These are phyloP conservation scores for Oidium heveae DNA, from an alignment of 2,329 filamentous ascomycete genomes.

Conservation along the genomic window DNA sequence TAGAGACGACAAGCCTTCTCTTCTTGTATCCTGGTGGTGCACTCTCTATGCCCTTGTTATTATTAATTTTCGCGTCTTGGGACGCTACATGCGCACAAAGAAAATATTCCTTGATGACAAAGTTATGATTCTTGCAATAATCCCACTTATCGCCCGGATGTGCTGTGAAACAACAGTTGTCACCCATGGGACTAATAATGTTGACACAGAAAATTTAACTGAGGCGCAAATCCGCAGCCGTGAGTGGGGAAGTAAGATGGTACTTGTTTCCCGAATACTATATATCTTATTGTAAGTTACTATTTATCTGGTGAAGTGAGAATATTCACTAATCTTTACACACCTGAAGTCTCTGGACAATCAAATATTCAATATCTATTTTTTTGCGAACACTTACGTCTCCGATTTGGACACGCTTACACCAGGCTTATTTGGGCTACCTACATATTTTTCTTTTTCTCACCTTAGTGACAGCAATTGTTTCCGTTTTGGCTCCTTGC, in stretches of 20 bases:
- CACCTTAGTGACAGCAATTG: constrained; percentile 56
- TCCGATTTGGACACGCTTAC: constrained; percentile 53
- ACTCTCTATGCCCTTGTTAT: constrained; percentile 59
- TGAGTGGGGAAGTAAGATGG: constrained; percentile 52
- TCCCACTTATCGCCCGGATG: constrained; percentile 67
- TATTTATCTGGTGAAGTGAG: neutral
- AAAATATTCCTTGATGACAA: constrained; percentile 70
- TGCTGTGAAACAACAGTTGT: constrained; percentile 63
- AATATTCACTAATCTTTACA: neutral
- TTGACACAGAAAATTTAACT: constrained; percentile 26
- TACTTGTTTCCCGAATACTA: constrained; percentile 57
- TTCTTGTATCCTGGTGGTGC: constrained; percentile 89
- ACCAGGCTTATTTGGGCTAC: constrained; percentile 40
- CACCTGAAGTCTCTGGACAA: constrained; percentile 50
- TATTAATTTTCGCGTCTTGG: constrained; percentile 52
- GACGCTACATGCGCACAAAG: constrained; percentile 69
- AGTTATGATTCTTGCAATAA: constrained; percentile 52
- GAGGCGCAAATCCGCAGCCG: constrained; percentile 33
- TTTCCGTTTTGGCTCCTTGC: constrained; percentile 63
- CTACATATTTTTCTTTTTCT: constrained; percentile 49
- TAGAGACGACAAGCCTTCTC: constrained; percentile 48
- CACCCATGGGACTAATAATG: constrained; percentile 79
- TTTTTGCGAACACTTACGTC: constrained; percentile 69
- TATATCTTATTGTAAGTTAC: constrained; percentile 59
- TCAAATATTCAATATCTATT: constrained; percentile 71